Percentiles rank a stretch among this genome's conserved stretches.
These are phyloP conservation scores for Pestalotiopsis sp. DNA, from an alignment of 2,329 filamentous ascomycete species.

Conservation along the genomic window DNA sequence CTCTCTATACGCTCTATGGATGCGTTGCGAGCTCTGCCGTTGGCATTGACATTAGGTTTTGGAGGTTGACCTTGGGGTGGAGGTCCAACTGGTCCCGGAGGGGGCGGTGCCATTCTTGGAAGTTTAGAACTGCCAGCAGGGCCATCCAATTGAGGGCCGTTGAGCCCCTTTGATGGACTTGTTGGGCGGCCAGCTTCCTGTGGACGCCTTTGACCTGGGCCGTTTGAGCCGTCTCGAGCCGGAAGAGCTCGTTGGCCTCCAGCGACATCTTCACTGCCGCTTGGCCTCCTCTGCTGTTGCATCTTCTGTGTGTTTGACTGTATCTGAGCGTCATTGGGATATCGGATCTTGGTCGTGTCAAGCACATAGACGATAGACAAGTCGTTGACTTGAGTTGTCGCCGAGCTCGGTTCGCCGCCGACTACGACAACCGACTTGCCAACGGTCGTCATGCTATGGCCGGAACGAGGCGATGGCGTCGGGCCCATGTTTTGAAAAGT, in stretches of 20 bases:
- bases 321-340: slow-evolving; percentile 75
- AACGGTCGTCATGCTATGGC: slow-evolving; percentile 96
- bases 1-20: slow-evolving; percentile 50
- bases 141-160: slow-evolving; percentile 40
- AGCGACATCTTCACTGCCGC: slow-evolving; percentile 32
- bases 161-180: slow-evolving; percentile 46
- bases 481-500: slow-evolving; percentile 99
- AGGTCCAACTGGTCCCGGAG: slow-evolving; percentile 49
- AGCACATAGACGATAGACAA: slow-evolving; percentile 88
- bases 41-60: slow-evolving; percentile 45
- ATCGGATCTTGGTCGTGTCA: slow-evolving; percentile 94
- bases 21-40: slow-evolving; percentile 47
- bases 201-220: slow-evolving; percentile 48
- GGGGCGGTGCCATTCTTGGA: slow-evolving; percentile 37
- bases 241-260: slow-evolving; percentile 37
- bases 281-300: slow-evolving; percentile 45
- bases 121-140: slow-evolving; percentile 35
- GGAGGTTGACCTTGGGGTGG: slow-evolving; percentile 59
- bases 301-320: slow-evolving; percentile 40
- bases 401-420: slow-evolving; percentile 91
- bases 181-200: slow-evolving; percentile 37
- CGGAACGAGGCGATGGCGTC: slow-evolving; percentile 88
- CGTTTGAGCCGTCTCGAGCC: slow-evolving; percentile 55
- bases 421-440: slow-evolving; percentile 91
- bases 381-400: slow-evolving; percentile 78